Base-by-base conservation (phyloP, 176 grass and related monocot species). In the Bothriochloa decipiens region DNA sequence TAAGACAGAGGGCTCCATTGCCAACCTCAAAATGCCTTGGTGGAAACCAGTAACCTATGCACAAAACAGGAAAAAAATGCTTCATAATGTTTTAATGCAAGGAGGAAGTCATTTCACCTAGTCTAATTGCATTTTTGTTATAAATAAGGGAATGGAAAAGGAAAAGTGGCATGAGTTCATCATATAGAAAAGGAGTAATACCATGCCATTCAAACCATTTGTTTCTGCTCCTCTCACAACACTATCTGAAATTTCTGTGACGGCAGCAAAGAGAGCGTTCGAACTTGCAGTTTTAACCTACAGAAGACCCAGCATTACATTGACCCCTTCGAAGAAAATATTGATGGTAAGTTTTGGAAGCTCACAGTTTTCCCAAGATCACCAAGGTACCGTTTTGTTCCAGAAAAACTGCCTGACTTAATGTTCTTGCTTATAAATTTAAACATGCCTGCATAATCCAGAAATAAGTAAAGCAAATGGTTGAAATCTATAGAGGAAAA, bases 341-440 rank as follows among this genome's bases (percentile, higher is more conserved):
- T 68, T 77, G 50, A 81, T 65, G n/a, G 47, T 45, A 72, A 36
- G 83, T 81, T 92, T 81, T 40, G 45, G n/a, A 85, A 82, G 66
- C 85, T 91, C 88, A 93, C 94, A 39, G 94, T 93, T 93, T 91
- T 96, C 74, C 94, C 94, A 8, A 96, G 91, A 89, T 96, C 94
- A 87, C 94, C 94, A 69, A 96, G 65, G 88, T 96, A 96, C 62
- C 94, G 86, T 78, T 93, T 96, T 83, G 94, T 96, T 79, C 94
- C 94, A 74, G 86, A 88, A 80, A 91, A 84, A 26, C 89, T 89
- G 12, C 88, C 92, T 2, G 88, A 86, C 90, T 96, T 89, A 42
- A 96, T 93, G 81, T 92, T 86, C 85, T 96, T 89, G 80, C 94
- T 96, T 87, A 96, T 93, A 89, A 93, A 96, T 82, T 96, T 96